A percentile compares a stretch with the other conserved stretches of the same genome.
These are phyloP conservation scores for Pezizomycotina sp. DNA, from an alignment of 2,329 filamentous ascomycete genomes.

Conservation along the genomic window DNA sequence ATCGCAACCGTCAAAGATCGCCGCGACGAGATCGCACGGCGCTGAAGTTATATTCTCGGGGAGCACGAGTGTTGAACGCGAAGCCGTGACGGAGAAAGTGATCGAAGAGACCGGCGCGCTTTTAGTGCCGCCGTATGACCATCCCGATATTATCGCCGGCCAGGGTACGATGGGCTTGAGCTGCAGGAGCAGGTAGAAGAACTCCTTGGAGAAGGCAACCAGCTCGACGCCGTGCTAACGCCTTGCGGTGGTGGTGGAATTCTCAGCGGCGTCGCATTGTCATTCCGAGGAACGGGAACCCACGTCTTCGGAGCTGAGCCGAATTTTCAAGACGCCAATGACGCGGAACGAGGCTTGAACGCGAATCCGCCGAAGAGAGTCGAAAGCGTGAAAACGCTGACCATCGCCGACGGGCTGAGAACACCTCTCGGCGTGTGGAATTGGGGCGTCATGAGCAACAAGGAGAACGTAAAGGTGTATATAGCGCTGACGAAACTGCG, in stretches of 20 bases:
- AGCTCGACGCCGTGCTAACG: constrained; percentile 56
- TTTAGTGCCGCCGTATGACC: constrained; percentile 79
- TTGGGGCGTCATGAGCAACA: constrained; percentile 21
- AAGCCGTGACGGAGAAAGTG: constrained; percentile 52
- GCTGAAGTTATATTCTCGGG: constrained; percentile 68
- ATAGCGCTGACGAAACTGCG: constrained; percentile 62
- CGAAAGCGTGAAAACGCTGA: constrained; percentile 52
- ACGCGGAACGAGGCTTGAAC: constrained; percentile 55
- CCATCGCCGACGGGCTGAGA: constrained; percentile 74
- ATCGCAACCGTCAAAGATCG: constrained; percentile 69
- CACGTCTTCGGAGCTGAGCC: constrained; percentile 79
- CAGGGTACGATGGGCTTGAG: constrained; percentile 82
- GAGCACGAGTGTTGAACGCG: constrained; percentile 61
- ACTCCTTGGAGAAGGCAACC: constrained; percentile 31
- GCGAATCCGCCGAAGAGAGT: constrained; percentile 42
- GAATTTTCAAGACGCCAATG: constrained; percentile 64
- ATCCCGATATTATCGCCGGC: constrained; percentile 78
- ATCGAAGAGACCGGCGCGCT: constrained; percentile 59
- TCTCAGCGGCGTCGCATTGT: constrained; percentile 66
- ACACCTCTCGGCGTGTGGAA: constrained; percentile 51
- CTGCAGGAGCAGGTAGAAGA: constrained; percentile 54
- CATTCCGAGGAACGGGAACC: constrained; percentile 53
- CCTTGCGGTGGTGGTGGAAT: constrained; percentile 82
- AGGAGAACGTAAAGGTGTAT: constrained; percentile 54
- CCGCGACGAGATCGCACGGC: constrained; percentile 62